A percentile compares a stretch with the other conserved stretches of the same genome.
phyloP scores from a whole-genome alignment of 2,329 filamentous ascomycete species.

The Exophiala xenobiotica region DNA sequence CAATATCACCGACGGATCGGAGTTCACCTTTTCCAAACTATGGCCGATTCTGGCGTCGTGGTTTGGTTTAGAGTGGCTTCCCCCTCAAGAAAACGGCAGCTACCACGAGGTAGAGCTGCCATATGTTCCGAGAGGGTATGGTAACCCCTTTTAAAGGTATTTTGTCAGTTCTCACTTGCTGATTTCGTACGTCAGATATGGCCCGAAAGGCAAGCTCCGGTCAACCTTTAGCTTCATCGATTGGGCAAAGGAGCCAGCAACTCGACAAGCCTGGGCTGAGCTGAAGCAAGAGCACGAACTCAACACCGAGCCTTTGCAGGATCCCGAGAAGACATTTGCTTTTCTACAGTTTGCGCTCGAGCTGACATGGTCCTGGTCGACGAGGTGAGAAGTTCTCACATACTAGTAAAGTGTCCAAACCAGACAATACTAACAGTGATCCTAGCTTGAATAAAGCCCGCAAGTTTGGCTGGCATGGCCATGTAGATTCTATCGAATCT shows the following conservation, averaged over 20 bases:
- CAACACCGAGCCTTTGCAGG: conserved; percentile 12
- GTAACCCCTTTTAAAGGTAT: conserved; percentile 2
- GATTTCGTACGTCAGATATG: conserved; percentile 38
- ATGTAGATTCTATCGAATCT: conserved; percentile 47
- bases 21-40: conserved; percentile 31
- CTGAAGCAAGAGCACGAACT: conserved; percentile 32
- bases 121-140: conserved; percentile 17
- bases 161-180: conserved; percentile 7
- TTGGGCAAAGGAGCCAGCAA: conserved; percentile 48
- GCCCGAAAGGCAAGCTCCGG: conserved; percentile 41
- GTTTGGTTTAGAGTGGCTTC: conserved; percentile 30
- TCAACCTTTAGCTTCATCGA: conserved; percentile 44
- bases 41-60: conserved; percentile 33
- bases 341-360: conserved; percentile 20
- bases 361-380: conserved; percentile 20
- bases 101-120: conserved; percentile 16
- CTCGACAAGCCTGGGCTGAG: conserved; percentile 47
- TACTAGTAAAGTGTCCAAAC: neutral
- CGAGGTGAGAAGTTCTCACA: conserved; percentile 11
- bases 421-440: conserved; percentile 8
- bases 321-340: conserved; percentile 20
- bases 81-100: conserved; percentile 1
- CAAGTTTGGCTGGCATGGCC: conserved; percentile 48
- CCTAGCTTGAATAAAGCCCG: conserved; percentile 46
- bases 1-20: conserved; percentile 33